Evolutionary conservation across 2,329 filamentous ascomycete genomes (phyloP).

Genomic region (Trichoderma gracile): DNA sequence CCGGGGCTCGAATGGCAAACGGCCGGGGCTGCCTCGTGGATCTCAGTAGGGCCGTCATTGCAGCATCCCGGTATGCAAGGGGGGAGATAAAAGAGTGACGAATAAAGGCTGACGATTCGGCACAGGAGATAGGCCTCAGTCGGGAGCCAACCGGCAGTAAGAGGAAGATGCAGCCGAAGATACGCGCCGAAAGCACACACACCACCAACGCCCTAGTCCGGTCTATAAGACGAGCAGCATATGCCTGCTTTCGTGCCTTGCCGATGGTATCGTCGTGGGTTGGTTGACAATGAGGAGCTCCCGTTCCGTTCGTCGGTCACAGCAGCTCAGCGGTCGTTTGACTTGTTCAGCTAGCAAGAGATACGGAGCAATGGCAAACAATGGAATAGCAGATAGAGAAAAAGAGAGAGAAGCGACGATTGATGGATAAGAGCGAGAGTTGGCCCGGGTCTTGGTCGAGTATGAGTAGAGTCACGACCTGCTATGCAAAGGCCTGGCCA

Average conservation of each 20-base stretch:
- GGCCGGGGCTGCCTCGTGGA: conserved; percentile 25
- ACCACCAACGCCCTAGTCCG: too few species aligned
- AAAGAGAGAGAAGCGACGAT: too few species aligned
- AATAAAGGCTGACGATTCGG: too few species aligned
- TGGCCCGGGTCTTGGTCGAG: not conserved
- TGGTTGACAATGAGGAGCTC: not conserved
- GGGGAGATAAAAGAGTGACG: not conserved
- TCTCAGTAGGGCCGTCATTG: conserved; percentile 30
- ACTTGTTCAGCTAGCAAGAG: not conserved
- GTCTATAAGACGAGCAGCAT: too few species aligned
- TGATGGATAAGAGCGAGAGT: not conserved
- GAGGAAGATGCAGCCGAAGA: not conserved
- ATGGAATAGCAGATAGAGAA: too few species aligned
- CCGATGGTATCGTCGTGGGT: too few species aligned
- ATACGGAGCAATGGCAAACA: not conserved
- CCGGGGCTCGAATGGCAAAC: conserved; percentile 5
- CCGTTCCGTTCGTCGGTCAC: not conserved
- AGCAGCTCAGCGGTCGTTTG: conserved; percentile 3
- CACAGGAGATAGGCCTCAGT: not conserved
- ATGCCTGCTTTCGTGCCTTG: too few species aligned
- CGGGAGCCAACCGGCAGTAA: not conserved
- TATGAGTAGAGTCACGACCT: too few species aligned
- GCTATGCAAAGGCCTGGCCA: not conserved
- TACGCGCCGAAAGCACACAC: not conserved
- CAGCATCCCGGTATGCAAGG: conserved; percentile 27